These are phyloP conservation scores for Coccomyxa sp. DNA, from an alignment of 139 green algal genomes.

Conservation along the genomic window DNA sequence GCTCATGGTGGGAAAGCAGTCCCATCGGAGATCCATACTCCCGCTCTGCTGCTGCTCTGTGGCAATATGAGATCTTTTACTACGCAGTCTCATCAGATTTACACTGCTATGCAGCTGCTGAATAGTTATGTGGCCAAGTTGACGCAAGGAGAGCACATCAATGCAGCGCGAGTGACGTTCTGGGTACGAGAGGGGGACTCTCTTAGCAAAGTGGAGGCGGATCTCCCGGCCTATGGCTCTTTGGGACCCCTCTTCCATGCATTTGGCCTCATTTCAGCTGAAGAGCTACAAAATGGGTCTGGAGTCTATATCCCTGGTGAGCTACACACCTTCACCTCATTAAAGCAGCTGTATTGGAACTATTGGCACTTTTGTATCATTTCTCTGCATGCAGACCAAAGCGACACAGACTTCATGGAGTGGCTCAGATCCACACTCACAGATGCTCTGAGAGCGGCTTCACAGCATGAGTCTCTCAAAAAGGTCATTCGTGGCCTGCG, in stretches of 20 bases:
- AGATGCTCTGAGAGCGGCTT: constrained; percentile 64
- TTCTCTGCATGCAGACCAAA: not conserved
- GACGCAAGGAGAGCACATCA: constrained; percentile 25
- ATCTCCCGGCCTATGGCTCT: constrained; percentile 60
- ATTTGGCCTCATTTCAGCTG: constrained; percentile 76
- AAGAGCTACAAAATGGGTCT: constrained; percentile 48
- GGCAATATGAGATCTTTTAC: not conserved
- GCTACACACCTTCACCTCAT: not conserved
- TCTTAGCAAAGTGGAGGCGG: constrained; percentile 24
- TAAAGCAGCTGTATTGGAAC: not conserved
- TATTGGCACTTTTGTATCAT: not conserved
- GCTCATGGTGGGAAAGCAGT: constrained; percentile 76
- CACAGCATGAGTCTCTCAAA: constrained; percentile 70
- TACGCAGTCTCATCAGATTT: not conserved
- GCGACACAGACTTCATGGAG: constrained; percentile 59
- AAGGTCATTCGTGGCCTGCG: constrained; percentile 49
- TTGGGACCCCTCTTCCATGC: constrained; percentile 76
- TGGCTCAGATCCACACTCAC: constrained; percentile 70
- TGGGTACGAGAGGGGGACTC: constrained; percentile 39
- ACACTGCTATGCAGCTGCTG: constrained; percentile 42
- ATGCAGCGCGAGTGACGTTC: constrained; percentile 46
- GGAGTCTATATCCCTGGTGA: constrained; percentile 10
- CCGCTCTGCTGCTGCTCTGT: not conserved
- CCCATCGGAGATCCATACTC: no score
- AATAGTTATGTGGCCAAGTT: constrained; percentile 80